Base-by-base conservation (phyloP, 2,329 filamentous ascomycete genomes). In the Talaromyces atroroseus region DNA sequence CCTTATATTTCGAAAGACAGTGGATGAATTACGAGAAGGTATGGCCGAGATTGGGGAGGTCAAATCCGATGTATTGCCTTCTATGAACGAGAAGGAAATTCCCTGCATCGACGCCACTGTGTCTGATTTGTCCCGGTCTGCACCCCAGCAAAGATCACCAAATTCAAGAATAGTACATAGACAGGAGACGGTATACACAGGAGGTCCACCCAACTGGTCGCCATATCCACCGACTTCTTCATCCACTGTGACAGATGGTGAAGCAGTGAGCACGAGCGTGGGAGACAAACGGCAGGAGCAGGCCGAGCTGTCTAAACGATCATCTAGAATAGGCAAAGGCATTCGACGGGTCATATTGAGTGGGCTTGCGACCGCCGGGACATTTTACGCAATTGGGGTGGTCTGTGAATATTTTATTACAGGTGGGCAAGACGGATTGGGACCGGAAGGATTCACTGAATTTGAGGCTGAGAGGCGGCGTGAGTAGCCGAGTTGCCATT, bases 331-430 rank as follows among this genome's bases (percentile, higher is more conserved):
- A 24, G 55, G 62, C 26, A 66, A 59, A n/a, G 42, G 61, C 7
- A 12, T 70, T 5, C 68, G 70, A 23, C 63, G 70, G 40, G 68
- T 74, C 58, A 21, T 75, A 7, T 56, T 74, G n/a, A 62, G 68
- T 21, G 68, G 73, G 5, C 61, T 61, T 1, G 65, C 64, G 3
- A 71, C 71, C 2, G 72, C 68, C 23, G 70, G 63, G 34, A 70
- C 71, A 5, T 76, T 70, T 55, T 76, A 76, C 63, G 71, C 72
- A 2, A 61, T 74, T 34, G 73, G 73, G 3, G 72, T 73, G 34
- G 66, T 73, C 4, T 62, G 59, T 11, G 73, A 76, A 59, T 75
- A 71, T 59, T 75, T 75, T 61, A 66, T 72, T 24, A 74, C 72
- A 12, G 73, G 73, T 5, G 73, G 73, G 0, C 40, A 65, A 40